Evolutionary conservation across 2,329 filamentous ascomycete genomes (phyloP), one percentile per base, ranked within the genome.

Genomic region (Apiospora marii): DNA sequence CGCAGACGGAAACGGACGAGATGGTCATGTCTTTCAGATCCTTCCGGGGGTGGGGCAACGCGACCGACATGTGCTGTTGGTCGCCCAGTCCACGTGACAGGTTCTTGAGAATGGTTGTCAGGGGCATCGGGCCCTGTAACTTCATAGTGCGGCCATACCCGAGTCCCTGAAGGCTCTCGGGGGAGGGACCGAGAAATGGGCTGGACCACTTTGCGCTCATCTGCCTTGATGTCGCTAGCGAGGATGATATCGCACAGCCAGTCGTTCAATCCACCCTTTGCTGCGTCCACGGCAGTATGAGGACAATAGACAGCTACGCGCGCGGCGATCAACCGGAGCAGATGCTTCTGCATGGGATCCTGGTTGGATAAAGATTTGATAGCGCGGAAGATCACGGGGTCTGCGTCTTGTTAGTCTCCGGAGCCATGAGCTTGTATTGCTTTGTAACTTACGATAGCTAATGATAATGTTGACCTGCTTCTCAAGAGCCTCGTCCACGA

Each of bases 241-340:
- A 92, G 91, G 27, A 98, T 90, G 68, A 97, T 92, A 79, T 97
- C 93, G 73, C 94, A 94, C 13, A 99, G 91, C 96, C 96, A 99
- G 81, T 97, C 94, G 80, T 95, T 97, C 77, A 99, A 90, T 4
- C 96, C 96, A 24, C 92, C 90, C 0, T 91, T 90, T 0, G 94
- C 94, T 51, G 94, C 94, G 82, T 99, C 96, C 61, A 98, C 91
- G 19, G 96, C 96, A 0, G 96, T 99, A 84, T 99, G 96, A 0
- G 96, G 96, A 76, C 93, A 95, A 86, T 98, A 99, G 72, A 99
- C 95, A 75, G 95, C 97, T 78, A 99, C 94, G 48, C 96, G 95
- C 81, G 93, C 91, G 75, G 94, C 93, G 67, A 92, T 93, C 16
- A 99, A 89, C 64, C 92, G 90, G 4, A 99, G 87, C 44, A 99